Evolutionary conservation across 2,329 filamentous ascomycete species (phyloP).

Genomic region (Fusarium sp.): DNA sequence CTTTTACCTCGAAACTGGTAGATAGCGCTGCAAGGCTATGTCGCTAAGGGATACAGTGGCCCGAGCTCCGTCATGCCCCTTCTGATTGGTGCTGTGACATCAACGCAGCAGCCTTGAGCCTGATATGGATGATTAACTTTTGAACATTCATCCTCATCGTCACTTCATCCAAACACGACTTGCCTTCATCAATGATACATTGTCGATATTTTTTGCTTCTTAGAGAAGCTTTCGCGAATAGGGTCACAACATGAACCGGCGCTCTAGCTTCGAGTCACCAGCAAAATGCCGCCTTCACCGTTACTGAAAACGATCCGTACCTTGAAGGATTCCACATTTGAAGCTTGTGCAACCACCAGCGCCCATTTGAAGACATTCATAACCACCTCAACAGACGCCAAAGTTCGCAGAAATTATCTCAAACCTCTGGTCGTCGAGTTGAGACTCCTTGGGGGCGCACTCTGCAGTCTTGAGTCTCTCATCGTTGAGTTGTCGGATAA

Average conservation of each 20-base stretch:
- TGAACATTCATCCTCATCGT: neutral
- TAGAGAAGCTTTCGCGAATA: neutral
- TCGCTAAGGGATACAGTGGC: neutral
- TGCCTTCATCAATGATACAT: neutral
- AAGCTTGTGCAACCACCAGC: conserved; percentile 29
- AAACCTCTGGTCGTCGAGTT: conserved; percentile 37
- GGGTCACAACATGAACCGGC: conserved; percentile 7
- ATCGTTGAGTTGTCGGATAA: conserved; percentile 32
- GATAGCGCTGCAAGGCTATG: too few species aligned
- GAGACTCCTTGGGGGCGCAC: conserved; percentile 36
- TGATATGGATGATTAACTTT: neutral
- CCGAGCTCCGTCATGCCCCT: neutral
- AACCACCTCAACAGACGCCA: neutral
- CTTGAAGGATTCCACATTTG: conserved; percentile 33
- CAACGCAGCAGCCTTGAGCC: neutral
- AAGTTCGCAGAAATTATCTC: conserved; percentile 13
- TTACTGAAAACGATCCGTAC: conserved; percentile 29
- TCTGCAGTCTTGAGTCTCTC: conserved; percentile 41
- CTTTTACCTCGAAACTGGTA: too few species aligned
- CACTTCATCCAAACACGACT: neutral
- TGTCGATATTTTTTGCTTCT: neutral
- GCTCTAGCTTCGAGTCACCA: neutral
- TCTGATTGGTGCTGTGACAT: conserved; percentile 10
- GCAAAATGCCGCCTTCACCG: conserved; percentile 15
- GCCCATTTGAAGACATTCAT: conserved; percentile 11